Conservation (phyloP, 1,284 basidiomycete genomes). For the Ganoderma boninense region DNA sequence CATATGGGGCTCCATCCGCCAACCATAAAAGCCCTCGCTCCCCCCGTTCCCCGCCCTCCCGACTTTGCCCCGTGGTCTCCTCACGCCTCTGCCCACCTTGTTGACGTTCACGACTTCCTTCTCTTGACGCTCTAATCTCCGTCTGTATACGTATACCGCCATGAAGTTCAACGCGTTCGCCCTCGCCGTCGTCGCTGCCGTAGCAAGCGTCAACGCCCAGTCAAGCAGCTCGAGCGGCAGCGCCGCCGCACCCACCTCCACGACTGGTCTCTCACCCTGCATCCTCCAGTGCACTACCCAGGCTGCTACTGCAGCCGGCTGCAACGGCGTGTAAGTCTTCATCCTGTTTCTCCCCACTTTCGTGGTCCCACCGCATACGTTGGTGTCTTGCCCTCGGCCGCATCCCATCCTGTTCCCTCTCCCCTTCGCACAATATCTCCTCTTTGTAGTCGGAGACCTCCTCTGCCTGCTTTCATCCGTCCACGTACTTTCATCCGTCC, state of each 20-base stretch:
- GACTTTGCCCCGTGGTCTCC: not conserved
- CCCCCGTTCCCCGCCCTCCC: not conserved
- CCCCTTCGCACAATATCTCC: not conserved
- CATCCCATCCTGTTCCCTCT: not conserved
- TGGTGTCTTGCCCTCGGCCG: not conserved
- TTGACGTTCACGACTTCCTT: not conserved
- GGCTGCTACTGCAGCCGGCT: constrained; percentile 30
- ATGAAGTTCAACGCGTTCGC: constrained; percentile 33
- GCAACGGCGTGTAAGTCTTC: constrained; percentile 33
- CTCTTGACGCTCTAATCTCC: not conserved
- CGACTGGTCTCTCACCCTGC: constrained; percentile 33
- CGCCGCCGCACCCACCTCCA: constrained; percentile 28
- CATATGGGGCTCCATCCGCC: not conserved
- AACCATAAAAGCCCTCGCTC: not conserved
- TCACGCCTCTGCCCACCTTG: not conserved
- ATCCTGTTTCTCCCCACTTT: not conserved
- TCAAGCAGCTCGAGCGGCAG: constrained; percentile 9
- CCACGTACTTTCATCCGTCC: too few species aligned
- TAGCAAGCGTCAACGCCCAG: constrained; percentile 34
- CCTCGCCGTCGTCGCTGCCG: constrained; percentile 28
- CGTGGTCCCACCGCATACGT: not conserved
- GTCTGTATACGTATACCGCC: not conserved
- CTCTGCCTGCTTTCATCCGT: too few species aligned
- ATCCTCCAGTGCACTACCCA: constrained; percentile 31
- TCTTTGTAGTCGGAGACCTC: too few species aligned